These are phyloP conservation scores for Batrachochytrium dendrobatidis DNA, from an alignment of 371 early-diverging fungal genomes.

Conservation along the genomic window DNA sequence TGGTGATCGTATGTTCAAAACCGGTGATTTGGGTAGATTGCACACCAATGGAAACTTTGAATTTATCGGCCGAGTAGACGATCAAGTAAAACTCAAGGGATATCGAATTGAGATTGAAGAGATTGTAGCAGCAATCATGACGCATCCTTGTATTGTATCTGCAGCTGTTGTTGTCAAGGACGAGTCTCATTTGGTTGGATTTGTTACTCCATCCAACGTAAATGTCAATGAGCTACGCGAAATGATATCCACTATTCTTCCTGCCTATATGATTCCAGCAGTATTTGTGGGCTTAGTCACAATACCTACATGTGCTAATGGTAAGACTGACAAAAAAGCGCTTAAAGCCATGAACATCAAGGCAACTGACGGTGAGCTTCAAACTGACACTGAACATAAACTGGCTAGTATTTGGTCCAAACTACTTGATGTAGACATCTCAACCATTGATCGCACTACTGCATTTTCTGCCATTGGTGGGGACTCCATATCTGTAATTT, in stretches of 20 bases:
- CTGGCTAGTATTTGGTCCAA: constrained; percentile 15
- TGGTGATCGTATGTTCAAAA: constrained; percentile 11
- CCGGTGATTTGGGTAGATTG: constrained; percentile 18
- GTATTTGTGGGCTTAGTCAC: constrained; percentile 9
- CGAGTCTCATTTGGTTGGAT: constrained; percentile 15
- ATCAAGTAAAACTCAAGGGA: constrained; percentile 27
- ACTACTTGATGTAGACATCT: constrained; percentile 7
- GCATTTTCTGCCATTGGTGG: constrained; percentile 28
- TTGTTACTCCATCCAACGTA: constrained; percentile 14
- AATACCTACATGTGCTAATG: constrained; percentile 20
- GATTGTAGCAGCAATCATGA: constrained; percentile 5
- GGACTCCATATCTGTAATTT: constrained; percentile 20
- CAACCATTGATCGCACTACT: constrained; percentile 1
- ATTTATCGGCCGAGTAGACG: constrained; percentile 24
- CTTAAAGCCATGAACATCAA: too few species aligned
- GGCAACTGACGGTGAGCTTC: too few species aligned
- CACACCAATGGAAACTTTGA: constrained; percentile 10
- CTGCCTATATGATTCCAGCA: constrained; percentile 27
- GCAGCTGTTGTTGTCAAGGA: constrained; percentile 17
- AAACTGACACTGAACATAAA: not conserved
- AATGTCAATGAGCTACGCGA: constrained; percentile 8
- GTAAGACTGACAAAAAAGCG: constrained; percentile 25
- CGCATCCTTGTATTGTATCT: not conserved
- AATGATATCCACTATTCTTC: constrained; percentile 6
- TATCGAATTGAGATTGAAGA: constrained; percentile 24